Conservation (phyloP, 2,329 filamentous ascomycete species). For the Talaromyces pinophilus region DNA sequence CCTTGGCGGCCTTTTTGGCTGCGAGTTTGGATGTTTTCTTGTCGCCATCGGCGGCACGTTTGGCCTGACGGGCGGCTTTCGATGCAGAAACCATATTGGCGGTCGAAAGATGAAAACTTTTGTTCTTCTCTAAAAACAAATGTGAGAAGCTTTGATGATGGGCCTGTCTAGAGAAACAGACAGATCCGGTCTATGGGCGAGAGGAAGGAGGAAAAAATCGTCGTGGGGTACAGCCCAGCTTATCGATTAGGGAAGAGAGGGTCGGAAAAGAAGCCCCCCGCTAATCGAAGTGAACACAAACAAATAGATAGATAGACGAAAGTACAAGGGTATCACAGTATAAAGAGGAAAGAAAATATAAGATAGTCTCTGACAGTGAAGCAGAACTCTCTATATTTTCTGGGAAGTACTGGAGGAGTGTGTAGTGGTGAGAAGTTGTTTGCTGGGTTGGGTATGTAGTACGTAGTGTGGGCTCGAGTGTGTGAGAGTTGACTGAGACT, state of each 20-base stretch:
- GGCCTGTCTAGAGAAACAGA: slow-evolving; percentile 19
- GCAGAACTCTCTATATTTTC: slow-evolving; percentile 12
- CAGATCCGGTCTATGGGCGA: slow-evolving; percentile 26
- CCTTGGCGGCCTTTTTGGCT: slow-evolving; percentile 62
- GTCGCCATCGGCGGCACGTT: slow-evolving; percentile 67
- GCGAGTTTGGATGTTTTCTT: slow-evolving; percentile 74
- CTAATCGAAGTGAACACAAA: slow-evolving; percentile 21
- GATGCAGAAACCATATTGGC: slow-evolving; percentile 66
- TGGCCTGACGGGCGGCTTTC: slow-evolving; percentile 67
- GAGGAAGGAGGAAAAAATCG: slow-evolving; percentile 33
- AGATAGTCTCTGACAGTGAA: slow-evolving; percentile 14
- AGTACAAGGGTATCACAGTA: slow-evolving; percentile 20
- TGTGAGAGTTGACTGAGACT: background rate
- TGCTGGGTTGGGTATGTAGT: background rate
- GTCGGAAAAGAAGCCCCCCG: slow-evolving; percentile 23
- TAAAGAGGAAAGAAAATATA: slow-evolving; percentile 16
- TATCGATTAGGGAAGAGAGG: slow-evolving; percentile 41
- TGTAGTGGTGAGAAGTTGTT: background rate
- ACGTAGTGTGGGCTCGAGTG: background rate
- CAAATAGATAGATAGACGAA: slow-evolving; percentile 14
- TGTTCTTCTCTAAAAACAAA: slow-evolving; percentile 4
- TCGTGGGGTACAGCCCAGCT: slow-evolving; percentile 31
- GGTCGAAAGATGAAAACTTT: slow-evolving; percentile 23
- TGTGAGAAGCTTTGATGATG: background rate
- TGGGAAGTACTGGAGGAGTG: background rate